Base-by-base conservation (phyloP, 1,139 yeast genomes). In the Zygosaccharomyces pseudobailii region DNA sequence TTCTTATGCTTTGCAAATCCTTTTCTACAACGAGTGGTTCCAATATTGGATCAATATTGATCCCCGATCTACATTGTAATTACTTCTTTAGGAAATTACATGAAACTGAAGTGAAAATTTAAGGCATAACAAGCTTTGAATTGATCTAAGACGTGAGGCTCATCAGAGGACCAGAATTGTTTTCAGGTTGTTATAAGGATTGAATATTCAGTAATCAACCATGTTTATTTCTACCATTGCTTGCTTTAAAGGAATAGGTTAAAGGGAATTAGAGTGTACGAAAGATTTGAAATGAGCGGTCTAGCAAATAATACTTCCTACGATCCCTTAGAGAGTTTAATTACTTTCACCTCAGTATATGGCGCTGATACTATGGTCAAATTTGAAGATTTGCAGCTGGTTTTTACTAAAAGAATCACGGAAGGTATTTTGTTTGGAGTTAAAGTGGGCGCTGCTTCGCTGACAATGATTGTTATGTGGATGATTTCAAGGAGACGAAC, bases 401-500 rank as follows among this genome's bases (percentile, higher is more conserved):
- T 65, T 33, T 57, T 69, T 36, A 54, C 58, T 35, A 57, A 58
- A 9, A 60, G 57, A 39, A 51, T 70, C 32, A 65, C 66, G 13
- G 55, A 65, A 19, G 73, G 71, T 0, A 66, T 72, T 24, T 65
- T 75, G 31, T 71, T 69, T 56, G 79, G 79, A 6, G 62, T 67
- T 1, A 67, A 71, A 51, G 59, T 69, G 20, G 75, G 75, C 36
- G 71, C 79, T 43, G 72, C 75, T 17, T 63, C 61, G 5, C 51
- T 67, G 5, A 73, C 74, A 2, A 59, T 71, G 47, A 61, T 71
- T 25, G 62, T 69, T 19, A 67, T 73, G 46, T 65, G 68, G 54
- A 61, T 74, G 42, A 63, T 79, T 6, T 71, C 80, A 5, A 73
- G 71, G 37, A 75, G 73, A 48, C 78, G 72, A 56, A 74, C 68